Evolutionary conservation across 352 stramenopile species (phyloP).

Genomic region (Globisporangium paroecandrum): DNA sequence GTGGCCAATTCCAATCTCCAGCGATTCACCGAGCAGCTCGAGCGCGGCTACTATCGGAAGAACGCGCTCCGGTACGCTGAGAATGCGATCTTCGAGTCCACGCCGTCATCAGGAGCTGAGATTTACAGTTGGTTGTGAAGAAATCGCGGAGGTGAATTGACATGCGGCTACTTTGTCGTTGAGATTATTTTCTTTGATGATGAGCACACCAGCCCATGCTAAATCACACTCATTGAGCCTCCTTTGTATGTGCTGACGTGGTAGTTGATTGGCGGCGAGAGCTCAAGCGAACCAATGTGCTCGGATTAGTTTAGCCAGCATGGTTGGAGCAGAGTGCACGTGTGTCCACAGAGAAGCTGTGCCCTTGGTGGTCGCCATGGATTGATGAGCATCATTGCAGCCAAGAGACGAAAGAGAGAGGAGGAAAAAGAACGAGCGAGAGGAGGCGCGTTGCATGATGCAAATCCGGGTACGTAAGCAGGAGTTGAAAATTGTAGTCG

Average conservation of each 20-base stretch:
- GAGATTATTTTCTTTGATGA: neutral
- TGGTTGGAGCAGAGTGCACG: neutral
- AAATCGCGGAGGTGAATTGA: neutral
- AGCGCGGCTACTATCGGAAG: conserved; percentile 32
- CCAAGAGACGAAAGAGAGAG: neutral
- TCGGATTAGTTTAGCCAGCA: no score
- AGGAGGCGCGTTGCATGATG: neutral
- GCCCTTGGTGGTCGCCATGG: neutral
- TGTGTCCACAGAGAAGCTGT: no score
- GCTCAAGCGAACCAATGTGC: no score
- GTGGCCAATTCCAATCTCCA: conserved; percentile 32
- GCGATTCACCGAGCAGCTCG: conserved; percentile 36
- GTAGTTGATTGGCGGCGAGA: no score
- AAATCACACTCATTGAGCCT: no score
- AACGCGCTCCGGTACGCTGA: neutral
- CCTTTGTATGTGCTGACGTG: no score
- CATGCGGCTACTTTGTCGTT: neutral
- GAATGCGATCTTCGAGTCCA: conserved; percentile 1
- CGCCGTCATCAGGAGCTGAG: neutral
- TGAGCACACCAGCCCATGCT: no score
- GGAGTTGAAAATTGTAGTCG: no score
- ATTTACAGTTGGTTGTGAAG: neutral
- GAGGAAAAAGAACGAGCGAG: neutral
- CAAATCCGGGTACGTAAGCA: no score
- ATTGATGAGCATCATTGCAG: neutral